Base-by-base conservation (phyloP, 148 eudicot species). In the Chenopodium berlandieri region DNA sequence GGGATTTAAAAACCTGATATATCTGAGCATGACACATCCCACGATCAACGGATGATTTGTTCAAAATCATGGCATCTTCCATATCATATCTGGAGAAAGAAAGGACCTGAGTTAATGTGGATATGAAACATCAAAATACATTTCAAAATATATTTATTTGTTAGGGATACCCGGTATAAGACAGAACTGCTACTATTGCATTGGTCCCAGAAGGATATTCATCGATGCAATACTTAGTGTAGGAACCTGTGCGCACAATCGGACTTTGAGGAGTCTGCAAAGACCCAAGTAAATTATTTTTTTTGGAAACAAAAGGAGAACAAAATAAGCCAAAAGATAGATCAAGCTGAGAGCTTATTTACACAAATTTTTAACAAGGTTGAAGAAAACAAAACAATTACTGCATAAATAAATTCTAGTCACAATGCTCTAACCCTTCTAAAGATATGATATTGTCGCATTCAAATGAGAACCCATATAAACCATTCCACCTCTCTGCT, bases 31-130 rank as follows among this genome's bases (percentile, higher is more conserved):
- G 97, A 83, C 86, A 91, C 89, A 95, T 74, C 77, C 99, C 99
- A 74, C 99, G 99, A 23, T 95, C 99, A 71, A 95, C 99, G 68
- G 99, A 92, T 37, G 99, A 93, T 86, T 86, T 96, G 83, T 96
- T 96, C 80, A 96, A 81, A 77, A 96, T 86, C 99, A 96, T 96
- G 79, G 99, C 99, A 89, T 96, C 99, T 87, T 96, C 99, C 99
- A 96, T 96, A 82, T 96, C 99, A 79, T 94, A 96, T 46, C 99
- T 96, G 89, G 62, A 86, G 17, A 78, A 65, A 58, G 48, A 56
- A 68, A 44, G n/a, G 70, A 56, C 9, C 25, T 77, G 48, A 83
- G 71, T 75, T 40, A 8, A 73, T 56, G 66, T 52, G 67, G 44
- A 71, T 46, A 72, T 52, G 31, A 50, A 71, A 78, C 58, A 10